Percentiles rank a stretch among this genome's conserved stretches.
These are phyloP conservation scores for Cyberlindnera euphorbiae DNA, from an alignment of 805 yeast species.

Conservation along the genomic window DNA sequence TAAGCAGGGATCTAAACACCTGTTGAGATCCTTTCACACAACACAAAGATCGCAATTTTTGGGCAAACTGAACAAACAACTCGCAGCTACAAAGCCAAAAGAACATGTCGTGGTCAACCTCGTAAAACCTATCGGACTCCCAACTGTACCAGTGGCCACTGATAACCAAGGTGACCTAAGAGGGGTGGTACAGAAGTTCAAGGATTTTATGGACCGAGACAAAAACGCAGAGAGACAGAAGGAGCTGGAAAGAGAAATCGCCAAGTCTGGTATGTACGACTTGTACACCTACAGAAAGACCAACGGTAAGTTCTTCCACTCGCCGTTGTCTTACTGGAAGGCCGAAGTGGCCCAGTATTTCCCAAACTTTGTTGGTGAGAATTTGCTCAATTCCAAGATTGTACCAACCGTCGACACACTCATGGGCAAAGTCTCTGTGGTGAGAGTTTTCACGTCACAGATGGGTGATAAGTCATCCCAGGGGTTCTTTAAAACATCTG, in stretches of 20 bases:
- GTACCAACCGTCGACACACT: slow-evolving; percentile 34
- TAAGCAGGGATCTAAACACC: too few species aligned
- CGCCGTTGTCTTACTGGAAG: slow-evolving; percentile 79
- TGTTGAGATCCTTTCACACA: slow-evolving; percentile 11
- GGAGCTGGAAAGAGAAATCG: slow-evolving; percentile 57
- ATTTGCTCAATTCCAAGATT: slow-evolving; percentile 35
- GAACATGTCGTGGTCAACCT: slow-evolving; percentile 31
- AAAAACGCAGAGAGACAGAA: slow-evolving; percentile 44
- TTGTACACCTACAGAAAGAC: slow-evolving; percentile 63
- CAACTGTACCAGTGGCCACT: slow-evolving; percentile 31
- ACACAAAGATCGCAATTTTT: slow-evolving; percentile 16
- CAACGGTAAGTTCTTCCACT: slow-evolving; percentile 76
- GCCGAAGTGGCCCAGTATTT: slow-evolving; percentile 70
- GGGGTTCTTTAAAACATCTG: slow-evolving; percentile 49
- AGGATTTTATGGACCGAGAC: slow-evolving; percentile 45
- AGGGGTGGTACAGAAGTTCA: slow-evolving; percentile 31
- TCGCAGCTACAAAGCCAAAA: slow-evolving; percentile 34
- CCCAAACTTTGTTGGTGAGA: slow-evolving; percentile 68
- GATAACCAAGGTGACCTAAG: slow-evolving; percentile 41
- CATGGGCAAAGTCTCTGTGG: slow-evolving; percentile 51
- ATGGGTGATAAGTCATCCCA: slow-evolving; percentile 66
- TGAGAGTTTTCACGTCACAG: slow-evolving; percentile 61
- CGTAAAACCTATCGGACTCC: slow-evolving; percentile 44
- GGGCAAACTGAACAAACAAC: slow-evolving; percentile 31
- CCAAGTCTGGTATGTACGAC: slow-evolving; percentile 64